phyloP scores from a whole-genome alignment of 2,329 filamentous ascomycete species.

The Alternaria postmessia region DNA sequence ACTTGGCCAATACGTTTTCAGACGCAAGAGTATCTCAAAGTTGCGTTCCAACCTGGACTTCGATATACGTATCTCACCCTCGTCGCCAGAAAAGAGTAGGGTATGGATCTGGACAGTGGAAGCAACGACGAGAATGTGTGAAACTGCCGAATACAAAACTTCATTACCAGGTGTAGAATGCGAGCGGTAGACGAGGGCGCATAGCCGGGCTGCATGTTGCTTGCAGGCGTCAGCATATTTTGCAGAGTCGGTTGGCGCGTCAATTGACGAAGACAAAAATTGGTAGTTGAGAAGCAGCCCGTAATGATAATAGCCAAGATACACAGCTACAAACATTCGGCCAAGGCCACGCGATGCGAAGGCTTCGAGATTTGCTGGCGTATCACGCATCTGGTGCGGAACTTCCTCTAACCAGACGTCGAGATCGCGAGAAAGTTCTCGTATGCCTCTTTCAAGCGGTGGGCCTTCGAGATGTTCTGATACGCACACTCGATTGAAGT shows the following conservation, averaged over 20 bases:
- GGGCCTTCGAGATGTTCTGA: conserved; percentile 32
- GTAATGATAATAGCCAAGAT: conserved; percentile 37
- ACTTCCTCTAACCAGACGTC: conserved; percentile 31
- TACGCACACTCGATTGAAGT: conserved; percentile 34
- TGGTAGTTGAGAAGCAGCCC: conserved; percentile 36
- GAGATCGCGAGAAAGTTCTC: conserved; percentile 27
- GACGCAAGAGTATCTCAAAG: conserved; percentile 31
- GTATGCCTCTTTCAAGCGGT: conserved; percentile 25
- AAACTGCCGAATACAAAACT: conserved; percentile 33
- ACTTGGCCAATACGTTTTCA: conserved; percentile 35
- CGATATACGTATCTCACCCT: conserved; percentile 29
- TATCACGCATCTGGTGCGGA: conserved; percentile 36
- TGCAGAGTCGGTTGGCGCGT: conserved; percentile 20
- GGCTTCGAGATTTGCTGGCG: conserved; percentile 31
- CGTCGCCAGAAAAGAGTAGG: conserved; percentile 31
- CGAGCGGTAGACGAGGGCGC: conserved; percentile 33
- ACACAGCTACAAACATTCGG: conserved; percentile 34
- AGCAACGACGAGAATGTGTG: conserved; percentile 35
- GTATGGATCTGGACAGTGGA: conserved; percentile 37
- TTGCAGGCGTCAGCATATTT: conserved; percentile 34
- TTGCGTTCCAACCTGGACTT: conserved; percentile 35
- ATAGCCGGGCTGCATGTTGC: conserved; percentile 32
- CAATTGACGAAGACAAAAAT: conserved; percentile 26
- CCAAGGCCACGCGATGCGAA: conserved; percentile 33
- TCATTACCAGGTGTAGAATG: conserved; percentile 29